phyloP scores from a whole-genome alignment of 257 asterid genomes.

The Ilex aquifolium region DNA sequence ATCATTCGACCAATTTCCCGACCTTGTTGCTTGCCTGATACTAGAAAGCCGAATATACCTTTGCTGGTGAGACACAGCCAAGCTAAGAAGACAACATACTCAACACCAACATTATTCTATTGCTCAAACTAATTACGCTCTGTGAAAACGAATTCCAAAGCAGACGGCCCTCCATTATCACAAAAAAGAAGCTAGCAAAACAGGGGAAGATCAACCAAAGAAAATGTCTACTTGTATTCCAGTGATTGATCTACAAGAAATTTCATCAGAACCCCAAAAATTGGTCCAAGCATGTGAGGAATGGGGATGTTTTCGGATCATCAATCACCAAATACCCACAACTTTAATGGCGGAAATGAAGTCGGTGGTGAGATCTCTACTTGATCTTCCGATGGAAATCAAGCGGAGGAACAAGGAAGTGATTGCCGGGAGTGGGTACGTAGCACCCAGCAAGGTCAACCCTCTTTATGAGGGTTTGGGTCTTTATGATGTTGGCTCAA shows the following conservation, averaged over 20 bases:
- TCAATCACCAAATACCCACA: conserved; percentile 31
- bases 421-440: conserved; percentile 55
- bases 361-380: conserved; percentile 27
- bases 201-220: too few relatives aligned
- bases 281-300: conserved; percentile 47
- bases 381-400: conserved; percentile 49
- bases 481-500: conserved; percentile 45
- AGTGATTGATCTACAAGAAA: conserved; percentile 35
- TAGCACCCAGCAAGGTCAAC: conserved; percentile 42
- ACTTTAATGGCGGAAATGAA: conserved; percentile 53
- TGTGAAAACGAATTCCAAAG: too few relatives aligned
- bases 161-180: too few relatives aligned
- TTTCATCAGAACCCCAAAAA: conserved; percentile 20
- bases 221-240: conserved; percentile 14
- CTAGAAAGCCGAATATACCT: too few relatives aligned
- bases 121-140: too few relatives aligned
- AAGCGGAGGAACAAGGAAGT: conserved; percentile 42
- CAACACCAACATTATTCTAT: too few relatives aligned
- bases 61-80: too few relatives aligned
- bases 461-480: conserved; percentile 70
- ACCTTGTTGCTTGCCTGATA: too few relatives aligned
- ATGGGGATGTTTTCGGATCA: conserved; percentile 54
- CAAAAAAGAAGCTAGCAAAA: too few relatives aligned
- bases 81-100: too few relatives aligned
- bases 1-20: too few relatives aligned